These are phyloP conservation scores for Heterobasidion parviporum DNA, from an alignment of 1,284 basidiomycete genomes.

Conservation along the genomic window DNA sequence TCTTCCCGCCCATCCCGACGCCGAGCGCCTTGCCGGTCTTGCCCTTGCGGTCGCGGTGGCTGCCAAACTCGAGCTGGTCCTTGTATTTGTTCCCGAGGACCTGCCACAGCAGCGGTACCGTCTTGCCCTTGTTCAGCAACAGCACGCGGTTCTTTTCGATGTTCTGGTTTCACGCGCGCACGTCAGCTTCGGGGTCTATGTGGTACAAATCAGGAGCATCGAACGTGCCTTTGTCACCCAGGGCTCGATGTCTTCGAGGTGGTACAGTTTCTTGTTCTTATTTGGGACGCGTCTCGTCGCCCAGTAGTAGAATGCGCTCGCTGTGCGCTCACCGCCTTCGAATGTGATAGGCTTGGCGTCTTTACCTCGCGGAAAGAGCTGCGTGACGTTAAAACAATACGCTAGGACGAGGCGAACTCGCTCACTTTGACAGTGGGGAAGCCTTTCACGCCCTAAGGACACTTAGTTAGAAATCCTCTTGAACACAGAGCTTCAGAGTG, in stretches of 20 bases:
- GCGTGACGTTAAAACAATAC: constrained; percentile 2
- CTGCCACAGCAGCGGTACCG: constrained; percentile 81
- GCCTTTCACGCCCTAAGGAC: constrained; percentile 66
- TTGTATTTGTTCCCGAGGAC: constrained; percentile 72
- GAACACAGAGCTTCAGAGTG: neutral
- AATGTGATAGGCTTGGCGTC: constrained; percentile 63
- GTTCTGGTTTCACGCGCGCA: constrained; percentile 27
- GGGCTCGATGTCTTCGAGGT: constrained; percentile 46
- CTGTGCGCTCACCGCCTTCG: constrained; percentile 63
- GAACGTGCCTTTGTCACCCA: constrained; percentile 53
- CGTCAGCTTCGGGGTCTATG: neutral
- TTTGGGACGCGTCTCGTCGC: constrained; percentile 70
- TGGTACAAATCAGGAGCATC: neutral
- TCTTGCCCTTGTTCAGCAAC: constrained; percentile 69
- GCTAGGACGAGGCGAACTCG: constrained; percentile 2
- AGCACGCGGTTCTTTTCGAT: constrained; percentile 55
- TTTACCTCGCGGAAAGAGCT: constrained; percentile 73
- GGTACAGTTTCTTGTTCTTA: constrained; percentile 55
- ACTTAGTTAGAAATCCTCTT: neutral
- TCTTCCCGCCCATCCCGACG: constrained; percentile 41
- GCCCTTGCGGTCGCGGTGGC: constrained; percentile 62
- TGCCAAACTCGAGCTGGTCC: constrained; percentile 58
- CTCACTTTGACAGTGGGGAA: constrained; percentile 86
- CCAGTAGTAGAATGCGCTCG: constrained; percentile 71
- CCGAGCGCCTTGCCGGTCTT: constrained; percentile 49